A percentile compares a stretch with the other conserved stretches of the same genome.
phyloP scores from a whole-genome alignment of 163 green algal species.

The Scenedesmus sp. region DNA sequence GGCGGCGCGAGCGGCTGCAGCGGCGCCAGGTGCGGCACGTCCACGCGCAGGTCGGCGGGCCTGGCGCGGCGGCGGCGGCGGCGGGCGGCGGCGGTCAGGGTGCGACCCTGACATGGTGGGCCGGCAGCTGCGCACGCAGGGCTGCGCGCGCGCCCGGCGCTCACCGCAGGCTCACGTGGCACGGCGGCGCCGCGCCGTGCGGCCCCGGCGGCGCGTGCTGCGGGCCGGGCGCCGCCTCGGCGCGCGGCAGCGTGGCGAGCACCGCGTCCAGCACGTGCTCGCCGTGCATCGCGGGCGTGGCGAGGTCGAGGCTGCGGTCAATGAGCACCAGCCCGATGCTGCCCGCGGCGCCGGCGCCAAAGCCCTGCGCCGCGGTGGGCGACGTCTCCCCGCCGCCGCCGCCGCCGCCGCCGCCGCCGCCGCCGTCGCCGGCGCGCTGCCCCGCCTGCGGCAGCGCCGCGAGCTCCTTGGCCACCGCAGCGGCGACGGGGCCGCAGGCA shows the following conservation, averaged over 20 bases:
- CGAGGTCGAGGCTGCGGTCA: constrained; percentile 69
- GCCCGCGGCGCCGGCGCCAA: not conserved
- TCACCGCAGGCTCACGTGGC: not conserved
- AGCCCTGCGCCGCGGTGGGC: no score
- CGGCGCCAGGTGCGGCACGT: constrained; percentile 31
- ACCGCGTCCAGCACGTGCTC: constrained; percentile 52
- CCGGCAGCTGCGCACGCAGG: not conserved
- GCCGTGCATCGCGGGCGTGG: constrained; percentile 59
- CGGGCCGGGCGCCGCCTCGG: not conserved
- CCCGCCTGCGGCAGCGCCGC: constrained; percentile 20
- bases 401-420: not conserved
- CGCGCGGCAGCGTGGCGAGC: constrained; percentile 18
- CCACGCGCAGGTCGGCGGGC: constrained; percentile 48
- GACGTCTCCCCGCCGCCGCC: not conserved
- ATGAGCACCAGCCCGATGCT: constrained; percentile 66
- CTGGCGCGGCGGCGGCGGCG: constrained; percentile 20
- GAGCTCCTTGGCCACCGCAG: constrained; percentile 36
- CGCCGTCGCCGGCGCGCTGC: not conserved
- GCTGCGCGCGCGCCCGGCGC: not conserved
- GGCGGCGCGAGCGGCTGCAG: not conserved
- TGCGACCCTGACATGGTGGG: not conserved
- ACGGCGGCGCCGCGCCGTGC: not conserved
- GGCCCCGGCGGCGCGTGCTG: not conserved
- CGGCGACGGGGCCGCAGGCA: constrained; percentile 52
- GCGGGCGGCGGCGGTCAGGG: no score